Evolutionary conservation across 140 eudicot species (phyloP).

Genomic region (Erigeron philadelphicus): DNA sequence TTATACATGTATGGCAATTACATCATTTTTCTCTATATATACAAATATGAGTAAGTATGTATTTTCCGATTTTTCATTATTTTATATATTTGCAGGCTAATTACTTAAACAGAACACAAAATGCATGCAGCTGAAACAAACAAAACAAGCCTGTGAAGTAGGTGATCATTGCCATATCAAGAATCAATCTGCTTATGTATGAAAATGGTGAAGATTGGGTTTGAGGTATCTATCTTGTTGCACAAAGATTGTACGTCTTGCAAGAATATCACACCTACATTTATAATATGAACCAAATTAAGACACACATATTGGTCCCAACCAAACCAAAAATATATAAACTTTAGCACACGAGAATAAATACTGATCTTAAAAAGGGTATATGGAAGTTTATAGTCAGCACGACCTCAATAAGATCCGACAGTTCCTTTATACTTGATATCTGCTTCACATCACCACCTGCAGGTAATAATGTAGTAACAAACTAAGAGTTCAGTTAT

Average conservation of each 20-base stretch:
- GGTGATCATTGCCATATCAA: not conserved
- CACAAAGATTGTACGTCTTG: not conserved
- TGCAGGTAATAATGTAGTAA: slow-evolving; percentile 44
- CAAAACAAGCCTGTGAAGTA: not conserved
- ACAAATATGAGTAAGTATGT: not conserved
- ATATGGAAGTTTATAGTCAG: not conserved
- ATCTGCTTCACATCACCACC: slow-evolving; percentile 89
- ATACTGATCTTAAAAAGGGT: too few species aligned
- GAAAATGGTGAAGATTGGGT: not conserved
- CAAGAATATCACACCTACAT: too few species aligned
- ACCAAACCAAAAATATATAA: too few species aligned
- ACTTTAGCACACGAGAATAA: too few species aligned
- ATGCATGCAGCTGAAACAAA: not conserved
- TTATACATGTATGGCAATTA: not conserved
- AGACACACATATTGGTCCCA: too few species aligned
- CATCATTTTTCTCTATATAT: not conserved
- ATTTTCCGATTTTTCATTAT: not conserved
- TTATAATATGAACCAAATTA: too few species aligned
- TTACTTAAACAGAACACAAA: not conserved
- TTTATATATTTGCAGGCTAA: not conserved
- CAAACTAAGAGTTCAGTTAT: slow-evolving; percentile 26
- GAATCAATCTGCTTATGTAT: not conserved
- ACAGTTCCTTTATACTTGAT: slow-evolving; percentile 41
- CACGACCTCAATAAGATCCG: slow-evolving; percentile 69
- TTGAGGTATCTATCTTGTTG: not conserved